Conservation (phyloP, 495 filamentous ascomycete species). For the Neurospora sp. region DNA sequence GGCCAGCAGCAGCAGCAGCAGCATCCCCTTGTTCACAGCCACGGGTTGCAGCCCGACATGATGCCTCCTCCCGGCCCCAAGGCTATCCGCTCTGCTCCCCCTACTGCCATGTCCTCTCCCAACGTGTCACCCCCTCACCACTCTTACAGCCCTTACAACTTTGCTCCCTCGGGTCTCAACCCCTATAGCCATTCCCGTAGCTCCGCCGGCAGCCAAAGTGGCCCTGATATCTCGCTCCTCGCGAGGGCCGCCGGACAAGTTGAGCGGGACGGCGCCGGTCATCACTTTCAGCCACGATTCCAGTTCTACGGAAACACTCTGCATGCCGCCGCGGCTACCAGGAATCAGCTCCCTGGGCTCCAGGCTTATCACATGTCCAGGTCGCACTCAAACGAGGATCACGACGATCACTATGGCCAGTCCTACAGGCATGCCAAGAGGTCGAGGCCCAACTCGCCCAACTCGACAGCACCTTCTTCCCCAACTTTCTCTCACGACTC, state of each 20-base stretch:
- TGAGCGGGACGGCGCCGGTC: slow-evolving; percentile 59
- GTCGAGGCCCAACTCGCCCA: slow-evolving; percentile 84
- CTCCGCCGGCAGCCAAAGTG: slow-evolving; percentile 35
- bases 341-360: slow-evolving; percentile 60
- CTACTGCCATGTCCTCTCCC: slow-evolving; percentile 80
- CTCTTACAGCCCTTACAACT: slow-evolving; percentile 68
- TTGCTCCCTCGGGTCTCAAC: slow-evolving; percentile 46
- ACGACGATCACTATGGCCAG: slow-evolving; percentile 55
- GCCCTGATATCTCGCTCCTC: slow-evolving; percentile 78
- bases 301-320: slow-evolving; percentile 50
- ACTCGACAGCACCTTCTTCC: slow-evolving; percentile 90
- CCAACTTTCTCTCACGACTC: slow-evolving; percentile 98
- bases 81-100: slow-evolving; percentile 69
- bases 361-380: slow-evolving; percentile 89
- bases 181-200: slow-evolving; percentile 53
- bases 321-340: slow-evolving; percentile 41
- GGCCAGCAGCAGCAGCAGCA: slow-evolving; percentile 39
- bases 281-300: slow-evolving; percentile 44
- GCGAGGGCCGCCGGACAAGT: slow-evolving; percentile 81
- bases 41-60: slow-evolving; percentile 47
- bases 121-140: slow-evolving; percentile 86
- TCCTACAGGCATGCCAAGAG: slow-evolving; percentile 62
- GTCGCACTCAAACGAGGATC: slow-evolving; percentile 77
- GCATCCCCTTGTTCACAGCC: slow-evolving; percentile 16
- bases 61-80: slow-evolving; percentile 63